Conservation (phyloP, 768 basidiomycete species). For the Leccinum incarnatum region DNA sequence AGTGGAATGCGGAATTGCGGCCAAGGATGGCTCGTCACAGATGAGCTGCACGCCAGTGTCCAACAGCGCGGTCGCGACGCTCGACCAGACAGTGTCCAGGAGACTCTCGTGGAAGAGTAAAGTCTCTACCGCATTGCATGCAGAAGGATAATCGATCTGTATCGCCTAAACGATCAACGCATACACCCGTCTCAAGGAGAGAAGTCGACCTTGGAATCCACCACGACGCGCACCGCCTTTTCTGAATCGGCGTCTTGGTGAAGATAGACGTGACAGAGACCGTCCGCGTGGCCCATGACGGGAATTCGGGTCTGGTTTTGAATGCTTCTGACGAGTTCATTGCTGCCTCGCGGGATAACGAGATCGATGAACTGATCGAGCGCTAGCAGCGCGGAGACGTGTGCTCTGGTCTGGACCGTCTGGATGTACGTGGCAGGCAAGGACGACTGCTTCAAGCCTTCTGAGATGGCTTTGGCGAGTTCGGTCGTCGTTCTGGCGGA, state of each 20-base stretch:
- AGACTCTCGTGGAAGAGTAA: conserved; percentile 79
- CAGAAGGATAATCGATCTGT: conserved; percentile 91
- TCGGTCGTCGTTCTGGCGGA: conserved; percentile 76
- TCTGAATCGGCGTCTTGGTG: conserved; percentile 76
- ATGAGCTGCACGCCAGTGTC: conserved; percentile 68
- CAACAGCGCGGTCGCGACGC: conserved; percentile 72
- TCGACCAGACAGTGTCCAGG: conserved; percentile 74
- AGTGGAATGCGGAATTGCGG: conserved; percentile 47
- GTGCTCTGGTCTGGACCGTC: conserved; percentile 84
- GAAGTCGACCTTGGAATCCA: conserved; percentile 83
- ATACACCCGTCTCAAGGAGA: not conserved
- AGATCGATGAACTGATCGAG: conserved; percentile 94
- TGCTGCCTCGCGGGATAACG: conserved; percentile 95
- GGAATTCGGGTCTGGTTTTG: conserved; percentile 90
- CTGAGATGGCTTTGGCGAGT: conserved; percentile 76
- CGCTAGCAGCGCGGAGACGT: conserved; percentile 82
- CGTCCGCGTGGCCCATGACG: conserved; percentile 99
- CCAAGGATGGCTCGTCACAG: conserved; percentile 68
- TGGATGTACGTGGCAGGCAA: conserved; percentile 85
- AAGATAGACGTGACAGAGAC: conserved; percentile 86
- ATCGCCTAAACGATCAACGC: not conserved
- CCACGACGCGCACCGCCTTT: conserved; percentile 77
- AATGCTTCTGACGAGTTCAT: conserved; percentile 82
- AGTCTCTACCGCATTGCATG: conserved; percentile 92
- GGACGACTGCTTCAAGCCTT: conserved; percentile 68